Percentiles rank a stretch among this genome's conserved stretches.
These are phyloP conservation scores for Rhizopus sp. DNA, from an alignment of 371 early-diverging fungal species.

Conservation along the genomic window DNA sequence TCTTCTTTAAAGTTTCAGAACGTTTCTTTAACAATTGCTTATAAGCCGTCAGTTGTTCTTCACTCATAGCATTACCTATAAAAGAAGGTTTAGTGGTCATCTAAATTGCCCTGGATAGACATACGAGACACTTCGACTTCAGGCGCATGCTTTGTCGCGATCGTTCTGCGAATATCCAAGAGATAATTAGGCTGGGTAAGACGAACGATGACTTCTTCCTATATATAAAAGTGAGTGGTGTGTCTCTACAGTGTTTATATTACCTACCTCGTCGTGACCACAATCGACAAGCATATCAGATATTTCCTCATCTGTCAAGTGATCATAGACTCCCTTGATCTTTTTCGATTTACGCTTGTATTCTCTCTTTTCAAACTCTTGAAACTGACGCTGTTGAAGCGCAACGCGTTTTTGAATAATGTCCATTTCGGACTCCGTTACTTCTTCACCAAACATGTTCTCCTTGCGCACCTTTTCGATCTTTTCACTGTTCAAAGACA, in stretches of 20 bases:
- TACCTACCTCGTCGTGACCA: slow-evolving; percentile 73
- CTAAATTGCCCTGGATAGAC: neutral
- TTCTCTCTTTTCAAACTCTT: slow-evolving; percentile 77
- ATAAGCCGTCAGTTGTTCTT: slow-evolving; percentile 79
- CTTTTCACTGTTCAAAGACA: slow-evolving; percentile 56
- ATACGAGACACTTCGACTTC: slow-evolving; percentile 30
- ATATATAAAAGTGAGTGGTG: neutral
- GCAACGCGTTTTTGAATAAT: slow-evolving; percentile 88
- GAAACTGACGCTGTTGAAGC: slow-evolving; percentile 82
- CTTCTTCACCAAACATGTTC: slow-evolving; percentile 82
- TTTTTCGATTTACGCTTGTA: slow-evolving; percentile 71
- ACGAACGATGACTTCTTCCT: slow-evolving; percentile 75
- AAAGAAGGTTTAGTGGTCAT: neutral
- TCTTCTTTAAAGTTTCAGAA: slow-evolving; percentile 75
- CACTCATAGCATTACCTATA: slow-evolving; percentile 59
- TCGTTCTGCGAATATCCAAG: slow-evolving; percentile 65
- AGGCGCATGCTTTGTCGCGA: slow-evolving; percentile 62
- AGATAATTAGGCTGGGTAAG: slow-evolving; percentile 75
- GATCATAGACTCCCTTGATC: slow-evolving; percentile 72
- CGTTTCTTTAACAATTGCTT: slow-evolving; percentile 82
- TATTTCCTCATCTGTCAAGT: slow-evolving; percentile 81
- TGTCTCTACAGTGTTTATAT: neutral
- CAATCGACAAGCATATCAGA: slow-evolving; percentile 75
- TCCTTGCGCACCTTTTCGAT: slow-evolving; percentile 84
- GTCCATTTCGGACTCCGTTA: slow-evolving; percentile 82